Evolutionary conservation across 192 early-diverging fungal genomes (phyloP).

Genomic region (Neocallimastix lanati): DNA sequence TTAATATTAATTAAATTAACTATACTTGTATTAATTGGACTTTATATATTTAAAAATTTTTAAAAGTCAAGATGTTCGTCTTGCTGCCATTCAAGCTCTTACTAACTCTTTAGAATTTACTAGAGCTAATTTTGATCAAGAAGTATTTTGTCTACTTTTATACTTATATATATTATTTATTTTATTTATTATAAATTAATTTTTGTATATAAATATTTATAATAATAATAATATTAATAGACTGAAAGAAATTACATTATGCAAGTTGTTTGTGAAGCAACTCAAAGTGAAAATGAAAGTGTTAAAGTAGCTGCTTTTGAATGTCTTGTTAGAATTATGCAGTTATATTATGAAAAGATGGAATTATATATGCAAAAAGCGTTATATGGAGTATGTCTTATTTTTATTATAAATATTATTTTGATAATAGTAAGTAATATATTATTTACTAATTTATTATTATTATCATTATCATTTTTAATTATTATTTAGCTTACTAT

Average conservation of each 20-base stretch:
- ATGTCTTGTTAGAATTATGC: constrained; percentile 92
- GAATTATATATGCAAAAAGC: constrained; percentile 92
- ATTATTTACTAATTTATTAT: no score
- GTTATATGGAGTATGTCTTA: constrained; percentile 55
- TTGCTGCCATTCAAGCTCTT: constrained; percentile 74
- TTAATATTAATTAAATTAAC: no score
- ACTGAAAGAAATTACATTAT: constrained; percentile 95
- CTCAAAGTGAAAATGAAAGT: constrained; percentile 36
- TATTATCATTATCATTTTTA: neutral
- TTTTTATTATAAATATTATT: no score
- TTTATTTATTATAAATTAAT: neutral
- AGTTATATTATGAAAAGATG: constrained; percentile 95
- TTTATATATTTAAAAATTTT: neutral
- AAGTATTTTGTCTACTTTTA: constrained; percentile 19
- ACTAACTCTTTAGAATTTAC: constrained; percentile 94
- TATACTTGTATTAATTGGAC: neutral
- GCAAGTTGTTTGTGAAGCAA: constrained; percentile 95
- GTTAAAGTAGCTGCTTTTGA: constrained; percentile 83
- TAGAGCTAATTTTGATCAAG: constrained; percentile 76
- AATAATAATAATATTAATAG: constrained; percentile 8
- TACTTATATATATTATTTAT: neutral
- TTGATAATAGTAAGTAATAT: no score
- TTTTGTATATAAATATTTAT: neutral
- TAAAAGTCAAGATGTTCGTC: constrained; percentile 64
- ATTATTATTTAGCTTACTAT: constrained; percentile 43